Evolutionary conservation across 345 rosid species (phyloP).

Genomic region (Chamaenerion angustifolium): DNA sequence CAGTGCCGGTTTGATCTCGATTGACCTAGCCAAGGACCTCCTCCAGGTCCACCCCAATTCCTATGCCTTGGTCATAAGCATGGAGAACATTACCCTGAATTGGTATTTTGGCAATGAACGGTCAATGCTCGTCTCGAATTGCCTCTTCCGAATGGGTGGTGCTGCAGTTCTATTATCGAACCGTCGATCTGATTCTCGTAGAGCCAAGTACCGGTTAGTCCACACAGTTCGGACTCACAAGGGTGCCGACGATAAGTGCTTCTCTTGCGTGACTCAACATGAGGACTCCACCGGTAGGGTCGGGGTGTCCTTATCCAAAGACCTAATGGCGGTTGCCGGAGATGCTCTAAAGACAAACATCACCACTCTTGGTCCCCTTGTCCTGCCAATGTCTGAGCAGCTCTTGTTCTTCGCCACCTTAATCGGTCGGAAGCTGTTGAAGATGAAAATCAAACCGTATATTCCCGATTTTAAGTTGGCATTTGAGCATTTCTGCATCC

Average conservation of each 20-base stretch:
- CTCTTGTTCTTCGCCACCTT: not conserved
- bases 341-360: slow-evolving; percentile 1
- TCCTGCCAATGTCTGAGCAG: not conserved
- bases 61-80: not conserved
- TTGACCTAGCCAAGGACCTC: no score
- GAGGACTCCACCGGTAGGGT: not conserved
- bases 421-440: not conserved
- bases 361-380: not conserved
- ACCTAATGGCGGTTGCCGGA: not conserved
- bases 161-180: not conserved
- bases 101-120: not conserved
- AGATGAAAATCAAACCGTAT: not conserved
- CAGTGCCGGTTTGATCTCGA: no score
- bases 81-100: not conserved
- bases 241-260: not conserved
- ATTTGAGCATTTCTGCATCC: slow-evolving; percentile 3
- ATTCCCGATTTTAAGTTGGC: not conserved
- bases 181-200: not conserved
- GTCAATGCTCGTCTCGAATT: not conserved
- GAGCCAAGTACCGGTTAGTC: not conserved
- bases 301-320: not conserved
- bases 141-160: slow-evolving; percentile 1
- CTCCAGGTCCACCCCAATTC: not conserved
- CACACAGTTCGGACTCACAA: not conserved
- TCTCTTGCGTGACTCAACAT: not conserved